Evolutionary conservation across 495 filamentous ascomycete species (phyloP), one percentile per base, ranked within the genome.

Genomic region (Daldinia concentrica): DNA sequence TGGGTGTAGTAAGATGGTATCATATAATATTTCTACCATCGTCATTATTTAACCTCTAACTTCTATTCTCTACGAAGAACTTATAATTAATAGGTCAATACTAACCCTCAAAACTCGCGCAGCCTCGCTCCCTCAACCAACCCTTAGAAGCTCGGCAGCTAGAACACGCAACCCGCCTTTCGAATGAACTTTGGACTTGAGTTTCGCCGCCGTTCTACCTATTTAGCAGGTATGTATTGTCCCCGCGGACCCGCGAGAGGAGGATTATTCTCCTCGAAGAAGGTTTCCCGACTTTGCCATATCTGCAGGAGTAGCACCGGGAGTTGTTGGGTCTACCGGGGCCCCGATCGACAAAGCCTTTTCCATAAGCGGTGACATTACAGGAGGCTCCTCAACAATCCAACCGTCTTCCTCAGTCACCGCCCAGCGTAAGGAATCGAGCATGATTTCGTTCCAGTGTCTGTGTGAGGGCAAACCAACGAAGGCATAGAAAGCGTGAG

Each of bases 341-440:
- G 30, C 64, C 6, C 32, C 43, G 14, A 26, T 36, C 4, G 60
- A 36, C 7, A 60, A 24, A 2, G 56, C 39, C 17, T 24, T 36
- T 27, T 65, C 62, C 62, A 58, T 62, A 6, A 56, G 34, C 9
- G 62, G 45, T 8, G 71, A 62, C 66, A 69, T 48, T 17, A 58
- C 62, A 3, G 71, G 62, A 37, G 71, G 61, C 26, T 22, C 36
- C 56, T 73, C 71, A 6, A 73, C 56, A 17, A 73, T 66, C 71
- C 71, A 73, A 19, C 62, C 71, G 22, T 69, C 62, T 11, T 73
- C 66, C 15, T 62, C 71, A 12, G 71, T 58, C 8, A 27, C 15
- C 6, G 61, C 66, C 75, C 75, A 77, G 19, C 70, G 69, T 7
- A 77, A 48, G 15, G 59, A 71, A 27, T 69, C 67, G 14, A 74